A percentile compares a stretch with the other conserved stretches of the same genome.
Conservation (phyloP, 306 rosid species). For the Fragaria iinumae region DNA sequence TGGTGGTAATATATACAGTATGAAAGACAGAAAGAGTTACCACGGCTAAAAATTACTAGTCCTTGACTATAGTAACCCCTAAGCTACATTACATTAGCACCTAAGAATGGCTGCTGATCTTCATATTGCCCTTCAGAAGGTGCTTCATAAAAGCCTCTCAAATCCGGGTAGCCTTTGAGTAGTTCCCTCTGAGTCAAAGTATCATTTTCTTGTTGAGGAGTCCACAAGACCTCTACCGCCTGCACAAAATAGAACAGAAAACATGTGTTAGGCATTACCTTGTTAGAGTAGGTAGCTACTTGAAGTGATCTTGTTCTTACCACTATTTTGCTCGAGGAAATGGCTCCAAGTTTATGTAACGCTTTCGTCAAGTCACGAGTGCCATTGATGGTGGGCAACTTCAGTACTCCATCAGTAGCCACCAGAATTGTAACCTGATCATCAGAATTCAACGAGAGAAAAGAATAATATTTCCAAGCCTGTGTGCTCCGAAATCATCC, state of each 20-base stretch:
- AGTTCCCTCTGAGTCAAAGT: background rate
- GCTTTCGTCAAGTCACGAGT: conserved; percentile 84
- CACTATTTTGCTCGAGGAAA: conserved; percentile 67
- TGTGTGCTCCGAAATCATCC: background rate
- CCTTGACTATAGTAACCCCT: background rate
- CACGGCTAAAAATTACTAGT: background rate
- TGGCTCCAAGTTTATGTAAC: conserved; percentile 79
- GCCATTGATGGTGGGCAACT: conserved; percentile 79
- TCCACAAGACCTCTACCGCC: conserved; percentile 1
- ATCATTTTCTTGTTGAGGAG: background rate
- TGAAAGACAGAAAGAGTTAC: background rate
- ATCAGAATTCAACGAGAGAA: conserved; percentile 13
- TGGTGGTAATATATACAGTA: background rate
- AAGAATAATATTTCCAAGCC: background rate
- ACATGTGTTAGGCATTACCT: background rate
- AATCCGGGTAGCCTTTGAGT: background rate
- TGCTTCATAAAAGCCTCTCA: background rate
- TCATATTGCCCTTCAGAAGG: background rate
- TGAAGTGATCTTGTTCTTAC: conserved; percentile 37
- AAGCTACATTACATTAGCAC: background rate
- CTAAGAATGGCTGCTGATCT: background rate
- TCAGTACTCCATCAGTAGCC: conserved; percentile 79
- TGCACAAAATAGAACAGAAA: background rate
- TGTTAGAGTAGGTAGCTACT: background rate
- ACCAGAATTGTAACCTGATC: conserved; percentile 76